phyloP scores from a whole-genome alignment of 495 filamentous ascomycete species.

The Amorphotheca resinae region DNA sequence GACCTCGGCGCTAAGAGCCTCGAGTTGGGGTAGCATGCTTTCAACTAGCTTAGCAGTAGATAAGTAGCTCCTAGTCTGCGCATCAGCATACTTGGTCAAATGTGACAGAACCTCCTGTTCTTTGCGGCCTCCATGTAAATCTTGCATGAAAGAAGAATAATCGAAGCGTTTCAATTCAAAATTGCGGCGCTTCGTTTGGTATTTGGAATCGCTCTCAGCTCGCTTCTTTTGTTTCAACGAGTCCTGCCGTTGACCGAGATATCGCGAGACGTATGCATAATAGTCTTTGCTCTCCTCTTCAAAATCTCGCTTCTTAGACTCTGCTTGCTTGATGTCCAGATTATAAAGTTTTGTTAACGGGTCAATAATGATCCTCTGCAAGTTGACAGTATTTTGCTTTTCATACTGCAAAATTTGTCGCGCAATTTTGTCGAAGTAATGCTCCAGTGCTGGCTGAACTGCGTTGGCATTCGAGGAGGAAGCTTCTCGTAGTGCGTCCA shows the following conservation, averaged over 20 bases:
- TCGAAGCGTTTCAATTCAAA: conserved; percentile 97
- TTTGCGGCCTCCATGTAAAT: conserved; percentile 91
- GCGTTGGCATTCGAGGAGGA: conserved; percentile 88
- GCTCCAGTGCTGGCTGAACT: conserved; percentile 87
- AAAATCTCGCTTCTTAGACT: conserved; percentile 93
- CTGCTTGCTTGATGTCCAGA: conserved; percentile 94
- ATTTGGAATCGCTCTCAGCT: conserved; percentile 87
- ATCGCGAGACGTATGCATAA: conserved; percentile 86
- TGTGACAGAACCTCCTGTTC: conserved; percentile 96
- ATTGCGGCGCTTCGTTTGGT: conserved; percentile 82
- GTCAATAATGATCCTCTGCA: conserved; percentile 89
- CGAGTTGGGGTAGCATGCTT: conserved; percentile 75
- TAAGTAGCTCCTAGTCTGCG: conserved; percentile 75
- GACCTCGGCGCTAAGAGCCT: conserved; percentile 84
- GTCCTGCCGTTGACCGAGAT: conserved; percentile 89
- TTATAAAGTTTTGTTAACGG: conserved; percentile 86
- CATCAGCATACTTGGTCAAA: conserved; percentile 87
- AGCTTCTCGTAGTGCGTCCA: conserved; percentile 78
- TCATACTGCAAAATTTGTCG: conserved; percentile 83
- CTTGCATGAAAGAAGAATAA: conserved; percentile 98
- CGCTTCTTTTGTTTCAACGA: conserved; percentile 95
- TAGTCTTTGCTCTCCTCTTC: conserved; percentile 98
- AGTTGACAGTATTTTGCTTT: conserved; percentile 64
- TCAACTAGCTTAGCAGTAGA: conserved; percentile 77
- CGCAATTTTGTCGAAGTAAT: conserved; percentile 96